A percentile compares a stretch with the other conserved stretches of the same genome.
Conservation (phyloP, 2,329 filamentous ascomycete genomes). For the Zymoseptoria ardabiliae region DNA sequence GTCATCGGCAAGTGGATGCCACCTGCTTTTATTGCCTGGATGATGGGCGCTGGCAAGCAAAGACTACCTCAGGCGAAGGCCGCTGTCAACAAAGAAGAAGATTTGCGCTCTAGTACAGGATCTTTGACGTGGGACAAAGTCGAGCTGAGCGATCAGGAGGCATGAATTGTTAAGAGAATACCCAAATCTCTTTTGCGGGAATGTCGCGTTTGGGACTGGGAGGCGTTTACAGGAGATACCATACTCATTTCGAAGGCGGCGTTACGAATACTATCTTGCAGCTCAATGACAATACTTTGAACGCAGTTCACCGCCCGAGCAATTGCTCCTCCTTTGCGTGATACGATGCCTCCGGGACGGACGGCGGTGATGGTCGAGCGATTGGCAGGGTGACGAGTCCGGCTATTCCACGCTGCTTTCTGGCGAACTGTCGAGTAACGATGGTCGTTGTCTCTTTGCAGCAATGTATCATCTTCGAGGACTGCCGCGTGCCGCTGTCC, state of each 20-base stretch:
- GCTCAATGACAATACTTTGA: not conserved
- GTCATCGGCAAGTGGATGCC: constrained; percentile 78
- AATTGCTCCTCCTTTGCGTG: no score
- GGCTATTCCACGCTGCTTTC: no score
- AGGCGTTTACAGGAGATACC: constrained; percentile 1
- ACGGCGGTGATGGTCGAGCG: no score
- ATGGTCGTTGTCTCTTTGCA: no score
- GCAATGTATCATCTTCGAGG: no score
- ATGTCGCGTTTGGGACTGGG: no score
- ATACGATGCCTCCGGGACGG: no score
- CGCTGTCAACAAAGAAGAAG: constrained; percentile 27
- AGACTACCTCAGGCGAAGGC: constrained; percentile 10
- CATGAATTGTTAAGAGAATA: not conserved
- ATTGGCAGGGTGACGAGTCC: no score
- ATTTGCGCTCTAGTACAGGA: constrained; percentile 34
- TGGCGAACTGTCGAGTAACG: no score
- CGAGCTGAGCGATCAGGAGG: constrained; percentile 23
- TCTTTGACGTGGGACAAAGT: constrained; percentile 43
- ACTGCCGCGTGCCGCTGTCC: no score
- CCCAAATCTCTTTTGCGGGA: no score
- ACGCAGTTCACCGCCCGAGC: no score
- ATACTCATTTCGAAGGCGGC: not conserved
- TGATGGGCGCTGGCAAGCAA: constrained; percentile 67
- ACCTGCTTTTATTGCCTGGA: constrained; percentile 73
- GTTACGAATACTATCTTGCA: not conserved